Conservation (phyloP, 2,329 filamentous ascomycete species). For the Exserohilum rostratum region DNA sequence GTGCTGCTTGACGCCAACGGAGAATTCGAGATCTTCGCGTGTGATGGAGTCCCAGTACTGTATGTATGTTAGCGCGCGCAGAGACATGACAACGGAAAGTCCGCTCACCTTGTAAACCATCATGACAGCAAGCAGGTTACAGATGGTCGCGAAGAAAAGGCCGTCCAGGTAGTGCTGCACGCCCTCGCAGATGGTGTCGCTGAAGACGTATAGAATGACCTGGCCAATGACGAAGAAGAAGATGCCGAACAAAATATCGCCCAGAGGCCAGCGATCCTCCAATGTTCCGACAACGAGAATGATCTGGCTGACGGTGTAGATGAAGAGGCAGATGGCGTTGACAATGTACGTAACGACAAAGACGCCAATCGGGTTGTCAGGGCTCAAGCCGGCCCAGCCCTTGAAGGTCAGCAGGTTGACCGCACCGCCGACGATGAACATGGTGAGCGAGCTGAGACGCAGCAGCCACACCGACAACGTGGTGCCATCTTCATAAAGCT, state of each 20-base stretch:
- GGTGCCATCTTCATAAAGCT: constrained; percentile 97
- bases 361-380: constrained; percentile 83
- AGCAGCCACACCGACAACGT: constrained; percentile 92
- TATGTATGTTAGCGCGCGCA: constrained; percentile 22
- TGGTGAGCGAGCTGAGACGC: constrained; percentile 74
- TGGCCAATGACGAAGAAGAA: constrained; percentile 93
- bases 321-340: constrained; percentile 82
- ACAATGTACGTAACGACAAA: constrained; percentile 92
- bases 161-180: constrained; percentile 94
- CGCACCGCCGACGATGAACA: constrained; percentile 86
- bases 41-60: constrained; percentile 99
- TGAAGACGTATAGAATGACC: constrained; percentile 90
- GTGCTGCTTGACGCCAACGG: constrained; percentile 90
- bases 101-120: constrained; percentile 95
- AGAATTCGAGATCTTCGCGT: constrained; percentile 97
- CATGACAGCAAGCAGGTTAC: constrained; percentile 95
- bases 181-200: constrained; percentile 79
- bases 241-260: constrained; percentile 86
- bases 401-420: constrained; percentile 93
- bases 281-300: constrained; percentile 87
- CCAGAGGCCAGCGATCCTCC: constrained; percentile 93
- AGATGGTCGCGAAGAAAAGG: constrained; percentile 90
- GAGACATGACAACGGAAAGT: background rate
- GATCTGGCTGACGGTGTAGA: constrained; percentile 88
- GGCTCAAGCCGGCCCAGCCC: constrained; percentile 82